phyloP scores from a whole-genome alignment of 2,329 filamentous ascomycete species.

The Pseudogymnoascus sp. region DNA sequence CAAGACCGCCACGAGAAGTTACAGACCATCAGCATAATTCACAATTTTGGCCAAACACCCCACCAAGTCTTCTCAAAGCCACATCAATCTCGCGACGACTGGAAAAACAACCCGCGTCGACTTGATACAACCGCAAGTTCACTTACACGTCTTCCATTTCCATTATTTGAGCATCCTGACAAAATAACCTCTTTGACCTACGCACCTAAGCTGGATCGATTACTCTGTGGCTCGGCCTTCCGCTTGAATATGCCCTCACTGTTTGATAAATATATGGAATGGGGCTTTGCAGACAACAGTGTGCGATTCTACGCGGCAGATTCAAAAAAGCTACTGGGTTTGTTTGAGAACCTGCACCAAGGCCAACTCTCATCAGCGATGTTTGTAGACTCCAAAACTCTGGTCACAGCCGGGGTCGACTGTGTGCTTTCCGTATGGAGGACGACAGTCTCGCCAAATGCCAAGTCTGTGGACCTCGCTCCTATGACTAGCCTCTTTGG shows the following conservation, averaged over 20 bases:
- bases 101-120: constrained; percentile 54
- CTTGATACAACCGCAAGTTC: constrained; percentile 72
- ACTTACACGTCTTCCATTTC: constrained; percentile 69
- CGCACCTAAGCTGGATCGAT: constrained; percentile 68
- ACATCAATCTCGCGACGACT: constrained; percentile 69
- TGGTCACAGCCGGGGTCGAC: constrained; percentile 87
- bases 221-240: constrained; percentile 78
- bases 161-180: constrained; percentile 65
- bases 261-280: constrained; percentile 89
- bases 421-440: constrained; percentile 79
- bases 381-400: constrained; percentile 81
- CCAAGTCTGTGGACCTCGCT: constrained; percentile 68
- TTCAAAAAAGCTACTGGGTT: constrained; percentile 70
- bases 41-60: constrained; percentile 97
- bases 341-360: constrained; percentile 90
- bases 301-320: constrained; percentile 86
- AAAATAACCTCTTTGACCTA: constrained; percentile 72
- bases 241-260: constrained; percentile 76
- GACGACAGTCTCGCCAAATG: constrained; percentile 52
- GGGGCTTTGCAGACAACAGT: constrained; percentile 90
- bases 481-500: constrained; percentile 79
- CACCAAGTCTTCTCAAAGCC: constrained; percentile 83
- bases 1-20: constrained; percentile 78
- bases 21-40: constrained; percentile 90
- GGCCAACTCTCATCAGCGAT: constrained; percentile 77